phyloP scores from a whole-genome alignment of 75 land plant species.

The Chamaecyparis obtusa region DNA sequence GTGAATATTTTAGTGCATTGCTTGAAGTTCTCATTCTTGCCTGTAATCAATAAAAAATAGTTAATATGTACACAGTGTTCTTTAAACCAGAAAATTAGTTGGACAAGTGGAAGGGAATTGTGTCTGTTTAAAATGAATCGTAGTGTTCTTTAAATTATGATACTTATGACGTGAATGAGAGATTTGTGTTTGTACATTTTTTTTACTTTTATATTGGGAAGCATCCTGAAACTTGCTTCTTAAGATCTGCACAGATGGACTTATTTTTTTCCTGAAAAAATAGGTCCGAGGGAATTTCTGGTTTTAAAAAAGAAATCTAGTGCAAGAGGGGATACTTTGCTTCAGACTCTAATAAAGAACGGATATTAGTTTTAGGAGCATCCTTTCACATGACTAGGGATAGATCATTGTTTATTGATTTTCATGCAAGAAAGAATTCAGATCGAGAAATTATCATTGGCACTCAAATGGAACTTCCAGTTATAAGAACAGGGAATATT shows the following conservation, averaged over 20 bases:
- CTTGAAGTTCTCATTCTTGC: not conserved
- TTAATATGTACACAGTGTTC: not conserved
- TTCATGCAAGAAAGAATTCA: too few species aligned
- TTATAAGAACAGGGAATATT: too few species aligned
- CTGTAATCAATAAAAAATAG: not conserved
- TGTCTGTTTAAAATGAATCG: not conserved
- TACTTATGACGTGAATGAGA: not conserved
- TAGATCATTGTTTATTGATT: too few species aligned
- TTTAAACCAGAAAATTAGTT: not conserved
- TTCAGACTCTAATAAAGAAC: too few species aligned
- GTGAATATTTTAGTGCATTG: too few species aligned
- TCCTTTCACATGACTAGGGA: too few species aligned
- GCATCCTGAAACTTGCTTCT: not conserved
- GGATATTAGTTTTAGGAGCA: too few species aligned
- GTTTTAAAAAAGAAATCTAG: too few species aligned
- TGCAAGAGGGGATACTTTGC: too few species aligned
- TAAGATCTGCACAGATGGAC: not conserved
- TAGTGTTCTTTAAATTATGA: not conserved
- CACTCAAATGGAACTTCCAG: too few species aligned
- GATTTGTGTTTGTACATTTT: not conserved
- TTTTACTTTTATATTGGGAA: not conserved
- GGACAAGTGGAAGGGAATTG: not conserved
- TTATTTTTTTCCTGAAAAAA: not conserved
- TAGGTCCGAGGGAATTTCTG: not conserved
- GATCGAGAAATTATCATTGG: too few species aligned